phyloP scores from a whole-genome alignment of 2,329 filamentous ascomycete species.

The Sphaceloma murrayae region DNA sequence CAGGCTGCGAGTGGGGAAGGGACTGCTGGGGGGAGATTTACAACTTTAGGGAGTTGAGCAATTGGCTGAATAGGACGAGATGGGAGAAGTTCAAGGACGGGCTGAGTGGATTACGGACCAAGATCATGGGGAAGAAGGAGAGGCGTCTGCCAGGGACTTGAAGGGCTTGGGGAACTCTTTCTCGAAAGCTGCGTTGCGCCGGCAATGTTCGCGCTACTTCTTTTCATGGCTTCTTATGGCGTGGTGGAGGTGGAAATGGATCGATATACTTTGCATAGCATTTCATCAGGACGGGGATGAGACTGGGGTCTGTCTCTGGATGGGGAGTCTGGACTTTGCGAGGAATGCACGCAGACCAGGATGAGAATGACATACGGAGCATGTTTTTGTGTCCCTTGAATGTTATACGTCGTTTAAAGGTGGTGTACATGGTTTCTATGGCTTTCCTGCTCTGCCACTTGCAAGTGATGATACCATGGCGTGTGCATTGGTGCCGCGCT shows the following conservation, averaged over 20 bases:
- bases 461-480: neutral
- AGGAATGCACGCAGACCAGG: neutral
- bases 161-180: neutral
- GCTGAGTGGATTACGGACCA: slow-evolving; percentile 31
- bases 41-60: slow-evolving; percentile 82
- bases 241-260: no score
- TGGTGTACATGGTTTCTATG: slow-evolving; percentile 8
- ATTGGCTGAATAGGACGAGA: slow-evolving; percentile 70
- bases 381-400: neutral
- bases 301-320: neutral
- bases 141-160: neutral
- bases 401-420: slow-evolving; percentile 2
- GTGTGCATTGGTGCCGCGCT: neutral
- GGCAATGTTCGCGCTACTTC: no score
- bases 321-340: neutral
- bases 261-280: slow-evolving; percentile 15
- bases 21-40: slow-evolving; percentile 99
- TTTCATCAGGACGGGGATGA: neutral
- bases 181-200: no score
- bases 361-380: neutral
- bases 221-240: no score
- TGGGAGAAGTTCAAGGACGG: slow-evolving; percentile 60
- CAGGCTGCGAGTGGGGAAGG: slow-evolving; percentile 89
- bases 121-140: slow-evolving; percentile 21
- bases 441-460: neutral